These are phyloP conservation scores for Clonostachys rosea DNA, from an alignment of 2,329 filamentous ascomycete genomes.

Conservation along the genomic window DNA sequence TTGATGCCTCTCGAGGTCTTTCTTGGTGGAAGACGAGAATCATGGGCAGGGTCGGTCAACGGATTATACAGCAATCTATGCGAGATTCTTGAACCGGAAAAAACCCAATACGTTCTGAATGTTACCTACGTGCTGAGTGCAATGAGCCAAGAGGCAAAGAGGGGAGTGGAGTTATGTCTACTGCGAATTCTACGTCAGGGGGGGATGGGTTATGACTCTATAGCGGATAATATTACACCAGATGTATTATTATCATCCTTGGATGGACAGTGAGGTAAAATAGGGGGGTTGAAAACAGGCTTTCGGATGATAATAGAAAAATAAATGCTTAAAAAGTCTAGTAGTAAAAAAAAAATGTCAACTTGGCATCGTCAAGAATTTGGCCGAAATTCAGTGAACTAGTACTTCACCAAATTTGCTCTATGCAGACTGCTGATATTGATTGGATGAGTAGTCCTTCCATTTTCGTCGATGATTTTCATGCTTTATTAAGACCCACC, in stretches of 20 bases:
- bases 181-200: slow-evolving; percentile 1
- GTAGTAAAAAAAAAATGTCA: not conserved
- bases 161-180: slow-evolving; percentile 2
- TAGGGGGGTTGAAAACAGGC: not conserved
- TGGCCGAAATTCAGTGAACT: not conserved
- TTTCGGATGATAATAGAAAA: not conserved
- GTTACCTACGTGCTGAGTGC: not conserved
- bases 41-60: slow-evolving; percentile 1
- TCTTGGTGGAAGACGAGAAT: not conserved
- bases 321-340: not conserved
- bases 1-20: not conserved
- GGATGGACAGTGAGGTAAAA: not conserved
- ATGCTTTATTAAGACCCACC: not conserved
- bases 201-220: not conserved
- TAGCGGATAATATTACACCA: not conserved
- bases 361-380: not conserved
- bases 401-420: not conserved
- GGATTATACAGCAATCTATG: not conserved
- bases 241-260: not conserved
- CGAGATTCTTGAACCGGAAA: not conserved
- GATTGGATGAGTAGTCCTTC: not conserved
- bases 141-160: slow-evolving; percentile 1
- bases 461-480: not conserved
- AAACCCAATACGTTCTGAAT: not conserved
- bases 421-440: not conserved